phyloP scores from a whole-genome alignment of 192 early-diverging fungal genomes.

The Backusella liffmaniae region DNA sequence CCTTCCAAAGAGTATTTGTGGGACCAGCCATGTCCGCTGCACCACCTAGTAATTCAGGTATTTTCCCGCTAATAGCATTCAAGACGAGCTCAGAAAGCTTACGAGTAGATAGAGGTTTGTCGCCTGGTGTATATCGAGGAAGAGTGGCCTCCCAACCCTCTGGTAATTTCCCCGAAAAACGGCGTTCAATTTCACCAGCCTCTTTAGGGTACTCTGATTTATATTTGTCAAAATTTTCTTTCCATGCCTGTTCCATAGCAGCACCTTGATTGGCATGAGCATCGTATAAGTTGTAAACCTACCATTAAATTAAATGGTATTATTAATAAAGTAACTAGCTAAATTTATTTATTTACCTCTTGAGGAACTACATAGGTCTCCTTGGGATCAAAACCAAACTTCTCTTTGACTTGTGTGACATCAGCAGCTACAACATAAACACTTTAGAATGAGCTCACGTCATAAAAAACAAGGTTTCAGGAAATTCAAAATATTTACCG shows the following conservation, averaged over 20 bases:
- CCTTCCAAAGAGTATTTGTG: constrained; percentile 92
- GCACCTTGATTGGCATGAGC: constrained; percentile 1
- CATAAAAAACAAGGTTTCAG: not conserved
- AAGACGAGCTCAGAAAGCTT: constrained; percentile 84
- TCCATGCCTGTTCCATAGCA: constrained; percentile 51
- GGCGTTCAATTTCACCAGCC: constrained; percentile 71
- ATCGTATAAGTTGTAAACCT: not conserved
- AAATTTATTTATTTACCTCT: constrained; percentile 15
- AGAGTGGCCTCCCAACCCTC: constrained; percentile 63
- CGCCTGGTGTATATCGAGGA: constrained; percentile 74
- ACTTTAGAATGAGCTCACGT: not conserved
- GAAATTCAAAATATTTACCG: not conserved
- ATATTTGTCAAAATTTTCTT: constrained; percentile 67
- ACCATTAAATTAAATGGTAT: not conserved
- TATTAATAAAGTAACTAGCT: not conserved
- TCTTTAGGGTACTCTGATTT: constrained; percentile 57
- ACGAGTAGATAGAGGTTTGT: constrained; percentile 77
- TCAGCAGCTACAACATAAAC: constrained; percentile 52
- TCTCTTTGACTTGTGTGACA: constrained; percentile 74
- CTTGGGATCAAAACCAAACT: constrained; percentile 79
- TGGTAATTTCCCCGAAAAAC: constrained; percentile 69
- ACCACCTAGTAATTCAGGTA: constrained; percentile 89
- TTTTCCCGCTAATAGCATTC: constrained; percentile 68
- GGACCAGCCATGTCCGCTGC: constrained; percentile 95
- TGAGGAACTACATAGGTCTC: constrained; percentile 72